phyloP scores from a whole-genome alignment of 2,329 filamentous ascomycete species.

The Phyllosticta citriasiana region DNA sequence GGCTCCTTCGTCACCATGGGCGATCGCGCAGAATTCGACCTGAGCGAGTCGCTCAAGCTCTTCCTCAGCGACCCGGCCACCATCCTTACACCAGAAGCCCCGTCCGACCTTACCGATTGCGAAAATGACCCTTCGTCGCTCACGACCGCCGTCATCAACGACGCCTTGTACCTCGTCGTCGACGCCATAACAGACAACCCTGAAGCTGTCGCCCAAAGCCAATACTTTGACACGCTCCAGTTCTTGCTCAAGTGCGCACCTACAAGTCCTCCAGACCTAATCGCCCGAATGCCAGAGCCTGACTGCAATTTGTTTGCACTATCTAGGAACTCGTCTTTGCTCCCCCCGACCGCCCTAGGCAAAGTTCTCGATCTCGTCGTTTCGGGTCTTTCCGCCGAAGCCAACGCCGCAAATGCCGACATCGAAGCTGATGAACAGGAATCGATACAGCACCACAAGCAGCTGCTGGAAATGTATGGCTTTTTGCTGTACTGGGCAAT shows the following conservation, averaged over 20 bases:
- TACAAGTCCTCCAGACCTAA: conserved; percentile 34
- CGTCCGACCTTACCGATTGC: conserved; percentile 74
- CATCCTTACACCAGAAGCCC: conserved; percentile 78
- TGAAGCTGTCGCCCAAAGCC: conserved; percentile 70
- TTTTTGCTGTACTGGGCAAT: conserved; percentile 94
- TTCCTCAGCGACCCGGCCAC: conserved; percentile 88
- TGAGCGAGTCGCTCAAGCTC: conserved; percentile 91
- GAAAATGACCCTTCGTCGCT: conserved; percentile 84
- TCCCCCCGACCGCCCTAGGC: conserved; percentile 74
- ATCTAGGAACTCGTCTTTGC: conserved; percentile 63
- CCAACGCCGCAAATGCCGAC: conserved; percentile 75
- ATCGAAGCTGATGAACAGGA: conserved; percentile 90
- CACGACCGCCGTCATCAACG: conserved; percentile 69
- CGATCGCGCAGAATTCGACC: conserved; percentile 68
- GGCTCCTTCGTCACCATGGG: conserved; percentile 46
- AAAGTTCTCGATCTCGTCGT: conserved; percentile 88
- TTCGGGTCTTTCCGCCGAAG: conserved; percentile 75
- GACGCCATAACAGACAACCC: conserved; percentile 88
- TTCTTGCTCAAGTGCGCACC: conserved; percentile 90
- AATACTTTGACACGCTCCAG: conserved; percentile 84
- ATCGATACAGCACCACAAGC: conserved; percentile 75
- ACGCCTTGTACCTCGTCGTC: conserved; percentile 80
- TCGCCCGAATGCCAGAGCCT: background rate
- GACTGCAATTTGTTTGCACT: background rate
- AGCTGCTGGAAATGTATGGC: conserved; percentile 83